Percentiles rank a stretch among this genome's conserved stretches.
Evolutionary conservation across 1,139 yeast genomes (phyloP).

Genomic region (Yamadazyma diospyri): DNA sequence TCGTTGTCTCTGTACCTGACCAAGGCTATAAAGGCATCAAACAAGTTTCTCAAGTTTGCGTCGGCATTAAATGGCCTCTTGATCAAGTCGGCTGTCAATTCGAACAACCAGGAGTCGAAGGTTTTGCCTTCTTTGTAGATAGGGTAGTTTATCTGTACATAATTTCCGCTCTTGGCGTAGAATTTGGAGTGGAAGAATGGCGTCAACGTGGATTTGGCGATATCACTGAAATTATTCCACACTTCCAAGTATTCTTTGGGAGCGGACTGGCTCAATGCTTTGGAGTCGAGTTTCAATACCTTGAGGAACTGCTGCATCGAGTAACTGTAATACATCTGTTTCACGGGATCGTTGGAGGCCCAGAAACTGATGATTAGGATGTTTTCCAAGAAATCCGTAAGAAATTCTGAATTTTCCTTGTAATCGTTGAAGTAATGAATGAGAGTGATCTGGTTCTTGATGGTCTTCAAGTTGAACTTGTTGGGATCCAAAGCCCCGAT

Average conservation of each 20-base stretch:
- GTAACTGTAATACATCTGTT: constrained; percentile 80
- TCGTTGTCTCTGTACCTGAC: constrained; percentile 71
- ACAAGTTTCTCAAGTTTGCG: constrained; percentile 36
- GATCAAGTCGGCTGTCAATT: constrained; percentile 63
- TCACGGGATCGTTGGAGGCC: constrained; percentile 85
- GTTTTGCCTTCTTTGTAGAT: constrained; percentile 32
- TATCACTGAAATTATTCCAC: constrained; percentile 65
- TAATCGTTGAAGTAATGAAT: constrained; percentile 59
- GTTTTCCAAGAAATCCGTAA: constrained; percentile 62
- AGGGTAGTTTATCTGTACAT: constrained; percentile 32
- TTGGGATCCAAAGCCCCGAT: constrained; percentile 79
- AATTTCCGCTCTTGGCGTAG: constrained; percentile 35
- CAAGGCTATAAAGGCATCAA: constrained; percentile 62
- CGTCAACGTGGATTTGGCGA: constrained; percentile 68
- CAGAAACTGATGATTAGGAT: constrained; percentile 77
- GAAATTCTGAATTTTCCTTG: constrained; percentile 62
- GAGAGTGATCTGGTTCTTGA: constrained; percentile 44
- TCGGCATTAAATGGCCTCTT: constrained; percentile 30
- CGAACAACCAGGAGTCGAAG: constrained; percentile 63
- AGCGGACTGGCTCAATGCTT: constrained; percentile 24
- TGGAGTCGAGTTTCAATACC: constrained; percentile 49
- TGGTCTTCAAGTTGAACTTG: constrained; percentile 49
- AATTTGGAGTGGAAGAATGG: constrained; percentile 78
- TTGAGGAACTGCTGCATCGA: constrained; percentile 85
- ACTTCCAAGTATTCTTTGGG: constrained; percentile 26